phyloP scores from a whole-genome alignment of 176 grass and related monocot genomes.

The Chrysopogon serrulatus region DNA sequence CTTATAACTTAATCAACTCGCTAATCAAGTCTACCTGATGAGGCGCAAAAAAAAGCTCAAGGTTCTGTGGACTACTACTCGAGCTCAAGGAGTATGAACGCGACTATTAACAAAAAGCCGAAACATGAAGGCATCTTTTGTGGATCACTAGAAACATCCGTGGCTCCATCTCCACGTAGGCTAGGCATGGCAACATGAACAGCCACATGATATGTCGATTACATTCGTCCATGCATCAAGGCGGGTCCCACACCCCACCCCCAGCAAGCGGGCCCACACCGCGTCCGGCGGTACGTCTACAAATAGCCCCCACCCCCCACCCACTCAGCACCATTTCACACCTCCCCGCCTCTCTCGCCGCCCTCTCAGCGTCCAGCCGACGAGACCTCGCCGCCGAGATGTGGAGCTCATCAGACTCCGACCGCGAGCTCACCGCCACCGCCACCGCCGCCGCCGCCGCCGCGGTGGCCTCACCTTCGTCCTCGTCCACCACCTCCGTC shows the following conservation, averaged over 20 bases:
- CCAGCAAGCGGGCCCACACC: background rate
- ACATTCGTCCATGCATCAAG: background rate
- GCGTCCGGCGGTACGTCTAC: background rate
- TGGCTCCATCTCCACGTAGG: no score
- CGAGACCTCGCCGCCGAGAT: background rate
- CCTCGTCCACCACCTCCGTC: background rate
- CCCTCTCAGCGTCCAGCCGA: no score
- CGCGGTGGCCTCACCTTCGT: background rate
- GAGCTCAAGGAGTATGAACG: no score
- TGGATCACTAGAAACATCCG: no score
- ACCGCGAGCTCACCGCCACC: background rate
- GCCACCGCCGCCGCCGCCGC: no score
- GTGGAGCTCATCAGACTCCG: constrained; percentile 41
- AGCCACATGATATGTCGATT: background rate
- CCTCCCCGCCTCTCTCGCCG: background rate
- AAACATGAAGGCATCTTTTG: no score
- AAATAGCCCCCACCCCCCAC: background rate
- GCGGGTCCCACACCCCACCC: background rate
- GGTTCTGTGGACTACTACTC: no score
- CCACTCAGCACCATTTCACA: background rate
- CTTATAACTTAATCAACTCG: no score
- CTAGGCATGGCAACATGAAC: background rate
- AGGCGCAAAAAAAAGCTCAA: no score
- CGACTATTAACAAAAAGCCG: no score
- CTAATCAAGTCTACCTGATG: no score